Evolutionary conservation across 1,284 basidiomycete species (phyloP).

Genomic region (Pseudozyma hubeiensis): DNA sequence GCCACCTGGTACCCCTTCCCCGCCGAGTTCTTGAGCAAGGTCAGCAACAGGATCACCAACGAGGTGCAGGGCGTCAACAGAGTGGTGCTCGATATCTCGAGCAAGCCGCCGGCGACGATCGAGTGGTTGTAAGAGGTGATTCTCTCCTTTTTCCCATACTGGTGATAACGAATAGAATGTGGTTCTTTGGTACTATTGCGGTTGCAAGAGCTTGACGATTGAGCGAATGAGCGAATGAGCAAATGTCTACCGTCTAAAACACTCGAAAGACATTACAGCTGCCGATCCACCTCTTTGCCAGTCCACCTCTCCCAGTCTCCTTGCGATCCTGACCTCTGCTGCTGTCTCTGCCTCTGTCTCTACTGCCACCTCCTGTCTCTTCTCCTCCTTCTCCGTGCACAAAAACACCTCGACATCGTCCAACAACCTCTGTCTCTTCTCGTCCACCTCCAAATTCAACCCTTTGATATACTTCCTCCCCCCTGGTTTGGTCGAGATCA

Average conservation of each 20-base stretch:
- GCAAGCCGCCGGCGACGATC: slow-evolving; percentile 88
- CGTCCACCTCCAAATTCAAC: slow-evolving; percentile 26
- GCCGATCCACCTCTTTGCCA: slow-evolving; percentile 42
- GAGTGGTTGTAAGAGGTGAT: slow-evolving; percentile 66
- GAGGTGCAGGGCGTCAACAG: slow-evolving; percentile 85
- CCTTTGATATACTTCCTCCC: slow-evolving; percentile 36
- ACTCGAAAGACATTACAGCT: slow-evolving; percentile 41
- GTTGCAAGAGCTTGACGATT: too few species aligned
- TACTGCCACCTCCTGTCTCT: background rate
- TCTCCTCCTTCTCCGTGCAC: slow-evolving; percentile 6
- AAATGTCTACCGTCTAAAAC: slow-evolving; percentile 3
- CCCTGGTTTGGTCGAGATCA: slow-evolving; percentile 35
- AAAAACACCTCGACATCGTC: slow-evolving; percentile 21
- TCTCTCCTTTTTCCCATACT: background rate
- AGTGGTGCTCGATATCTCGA: slow-evolving; percentile 81
- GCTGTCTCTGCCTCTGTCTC: background rate
- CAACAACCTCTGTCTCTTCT: slow-evolving; percentile 10
- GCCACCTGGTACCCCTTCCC: slow-evolving; percentile 81
- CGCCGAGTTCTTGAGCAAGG: slow-evolving; percentile 86
- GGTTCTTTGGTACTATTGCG: too few species aligned
- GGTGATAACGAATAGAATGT: too few species aligned
- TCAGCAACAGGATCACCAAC: slow-evolving; percentile 97
- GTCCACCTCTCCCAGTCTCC: slow-evolving; percentile 30
- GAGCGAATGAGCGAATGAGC: too few species aligned
- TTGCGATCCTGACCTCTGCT: slow-evolving; percentile 15